These are phyloP conservation scores for Galerina sulciceps DNA, from an alignment of 768 basidiomycete genomes.

Conservation along the genomic window DNA sequence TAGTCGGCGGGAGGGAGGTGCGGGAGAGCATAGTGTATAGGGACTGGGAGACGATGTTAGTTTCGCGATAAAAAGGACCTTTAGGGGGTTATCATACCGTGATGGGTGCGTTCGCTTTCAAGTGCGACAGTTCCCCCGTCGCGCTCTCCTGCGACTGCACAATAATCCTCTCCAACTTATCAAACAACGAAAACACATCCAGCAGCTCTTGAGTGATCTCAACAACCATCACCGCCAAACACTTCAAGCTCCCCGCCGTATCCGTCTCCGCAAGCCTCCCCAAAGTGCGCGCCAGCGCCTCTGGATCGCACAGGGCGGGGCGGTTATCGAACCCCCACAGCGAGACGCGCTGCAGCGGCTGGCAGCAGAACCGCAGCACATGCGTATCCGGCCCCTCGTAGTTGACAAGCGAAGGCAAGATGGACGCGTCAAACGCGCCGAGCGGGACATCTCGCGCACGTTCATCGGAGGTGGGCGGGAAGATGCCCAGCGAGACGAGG, in stretches of 20 bases:
- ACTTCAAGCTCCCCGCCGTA: conserved; percentile 20
- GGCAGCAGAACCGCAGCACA: conserved; percentile 24
- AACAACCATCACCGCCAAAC: conserved; percentile 24
- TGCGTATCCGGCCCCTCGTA: conserved; percentile 36
- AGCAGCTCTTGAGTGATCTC: conserved; percentile 23
- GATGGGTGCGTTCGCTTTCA: conserved; percentile 18
- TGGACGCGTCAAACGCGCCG: conserved; percentile 15
- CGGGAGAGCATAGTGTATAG: conserved; percentile 26
- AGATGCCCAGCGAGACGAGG: conserved; percentile 34
- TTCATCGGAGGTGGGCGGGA: conserved; percentile 31
- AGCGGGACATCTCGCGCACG: conserved; percentile 19
- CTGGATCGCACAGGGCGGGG: conserved; percentile 25
- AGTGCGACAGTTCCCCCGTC: conserved; percentile 13
- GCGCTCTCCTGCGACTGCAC: conserved; percentile 28
- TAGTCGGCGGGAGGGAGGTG: conserved; percentile 18
- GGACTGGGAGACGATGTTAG: neutral
- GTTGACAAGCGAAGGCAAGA: conserved; percentile 24
- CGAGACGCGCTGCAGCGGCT: conserved; percentile 21
- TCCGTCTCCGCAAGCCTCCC: conserved; percentile 18
- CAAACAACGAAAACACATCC: conserved; percentile 18
- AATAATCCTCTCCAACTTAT: conserved; percentile 16
- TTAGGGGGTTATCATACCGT: conserved; percentile 11
- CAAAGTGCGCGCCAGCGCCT: conserved; percentile 19
- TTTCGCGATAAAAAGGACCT: neutral
- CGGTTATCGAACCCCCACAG: conserved; percentile 36